A percentile compares a stretch with the other conserved stretches of the same genome.
Conservation (phyloP, 441 rosid genomes). For the Euphorbia celastroides region DNA sequence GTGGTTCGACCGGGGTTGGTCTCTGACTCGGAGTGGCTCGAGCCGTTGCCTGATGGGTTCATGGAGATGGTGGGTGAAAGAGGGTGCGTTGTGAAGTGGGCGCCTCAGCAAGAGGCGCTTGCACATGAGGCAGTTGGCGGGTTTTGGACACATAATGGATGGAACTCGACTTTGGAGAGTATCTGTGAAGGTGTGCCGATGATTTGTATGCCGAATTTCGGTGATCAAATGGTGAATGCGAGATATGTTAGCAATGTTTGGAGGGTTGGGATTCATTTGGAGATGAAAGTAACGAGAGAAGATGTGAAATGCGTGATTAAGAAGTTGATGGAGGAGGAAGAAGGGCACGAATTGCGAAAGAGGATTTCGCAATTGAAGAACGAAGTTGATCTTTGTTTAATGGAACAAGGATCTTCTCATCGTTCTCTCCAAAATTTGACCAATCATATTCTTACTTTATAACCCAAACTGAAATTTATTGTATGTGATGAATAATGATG, state of each 20-base stretch:
- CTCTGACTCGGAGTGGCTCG: slow-evolving; percentile 27
- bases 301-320: slow-evolving; percentile 34
- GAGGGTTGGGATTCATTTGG: slow-evolving; percentile 41
- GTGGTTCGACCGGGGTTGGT: slow-evolving; percentile 41
- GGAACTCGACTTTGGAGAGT: slow-evolving; percentile 64
- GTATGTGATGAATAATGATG: neutral
- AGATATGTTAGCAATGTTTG: slow-evolving; percentile 45
- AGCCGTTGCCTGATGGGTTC: slow-evolving; percentile 32
- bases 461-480: neutral
- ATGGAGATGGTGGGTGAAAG: slow-evolving; percentile 25
- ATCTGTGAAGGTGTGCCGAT: slow-evolving; percentile 53
- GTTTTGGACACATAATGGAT: slow-evolving; percentile 55
- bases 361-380: slow-evolving; percentile 33
- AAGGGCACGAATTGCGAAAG: slow-evolving; percentile 41
- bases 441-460: slow-evolving; percentile 29
- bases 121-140: slow-evolving; percentile 38
- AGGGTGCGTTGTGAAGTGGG: slow-evolving; percentile 55
- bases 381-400: slow-evolving; percentile 29
- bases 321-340: slow-evolving; percentile 29
- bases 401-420: slow-evolving; percentile 39
- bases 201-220: slow-evolving; percentile 45
- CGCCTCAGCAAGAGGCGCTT: slow-evolving; percentile 43
- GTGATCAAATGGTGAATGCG: slow-evolving; percentile 48
- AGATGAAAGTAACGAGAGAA: slow-evolving; percentile 29
- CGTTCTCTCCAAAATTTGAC: slow-evolving; percentile 28